Evolutionary conservation across 1,139 yeast species (phyloP).

Genomic region (Arxiozyma heterogenica): DNA sequence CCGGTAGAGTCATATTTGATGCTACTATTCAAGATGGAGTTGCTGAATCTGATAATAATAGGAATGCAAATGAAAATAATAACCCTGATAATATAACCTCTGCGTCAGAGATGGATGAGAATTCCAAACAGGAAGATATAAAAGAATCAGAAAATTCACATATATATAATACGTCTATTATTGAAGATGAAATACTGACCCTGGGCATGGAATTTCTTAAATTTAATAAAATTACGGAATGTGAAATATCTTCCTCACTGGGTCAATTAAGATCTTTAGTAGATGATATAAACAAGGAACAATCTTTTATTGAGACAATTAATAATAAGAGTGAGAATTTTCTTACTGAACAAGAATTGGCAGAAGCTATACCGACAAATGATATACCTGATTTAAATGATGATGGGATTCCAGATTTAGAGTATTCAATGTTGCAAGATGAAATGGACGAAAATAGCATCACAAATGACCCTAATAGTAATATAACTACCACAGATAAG

Average conservation of each 20-base stretch:
- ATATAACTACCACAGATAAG: neutral
- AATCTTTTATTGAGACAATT: slow-evolving; percentile 42
- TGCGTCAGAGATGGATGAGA: slow-evolving; percentile 18
- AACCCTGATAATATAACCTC: neutral
- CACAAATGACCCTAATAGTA: slow-evolving; percentile 14
- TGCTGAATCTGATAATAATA: slow-evolving; percentile 10
- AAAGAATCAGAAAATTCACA: neutral
- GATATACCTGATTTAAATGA: slow-evolving; percentile 24
- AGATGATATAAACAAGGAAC: slow-evolving; percentile 49
- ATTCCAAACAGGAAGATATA: slow-evolving; percentile 4
- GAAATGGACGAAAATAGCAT: slow-evolving; percentile 24
- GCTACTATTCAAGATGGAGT: slow-evolving; percentile 30
- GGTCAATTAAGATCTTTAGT: slow-evolving; percentile 48
- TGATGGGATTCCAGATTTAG: slow-evolving; percentile 14
- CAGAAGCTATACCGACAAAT: slow-evolving; percentile 32
- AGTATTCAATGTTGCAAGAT: slow-evolving; percentile 21
- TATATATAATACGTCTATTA: slow-evolving; percentile 5
- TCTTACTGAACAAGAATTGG: slow-evolving; percentile 28
- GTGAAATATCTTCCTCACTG: slow-evolving; percentile 56
- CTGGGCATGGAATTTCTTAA: slow-evolving; percentile 29
- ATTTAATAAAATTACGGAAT: slow-evolving; percentile 33
- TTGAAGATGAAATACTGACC: slow-evolving; percentile 27
- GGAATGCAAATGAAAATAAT: slow-evolving; percentile 9
- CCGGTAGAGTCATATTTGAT: slow-evolving; percentile 35
- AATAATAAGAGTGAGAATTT: slow-evolving; percentile 31